Conservation (phyloP, 1,139 yeast species). For the Nakaseomyces bracarensis region DNA sequence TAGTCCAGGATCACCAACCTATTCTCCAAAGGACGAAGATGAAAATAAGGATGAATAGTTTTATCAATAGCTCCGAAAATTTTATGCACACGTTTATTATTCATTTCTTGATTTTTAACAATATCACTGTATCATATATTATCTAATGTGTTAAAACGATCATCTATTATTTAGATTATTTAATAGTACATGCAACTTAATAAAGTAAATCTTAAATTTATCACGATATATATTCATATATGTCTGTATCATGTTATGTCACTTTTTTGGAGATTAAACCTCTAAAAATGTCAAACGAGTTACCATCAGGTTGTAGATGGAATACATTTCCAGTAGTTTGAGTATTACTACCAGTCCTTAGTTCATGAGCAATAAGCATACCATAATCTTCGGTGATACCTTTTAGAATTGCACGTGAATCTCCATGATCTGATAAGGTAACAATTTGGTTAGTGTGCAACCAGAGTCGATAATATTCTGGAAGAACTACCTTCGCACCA, state of each 20-base stretch:
- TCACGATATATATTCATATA: neutral
- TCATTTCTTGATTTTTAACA: constrained; percentile 1
- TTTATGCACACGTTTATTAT: constrained; percentile 8
- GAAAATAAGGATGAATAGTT: constrained; percentile 14
- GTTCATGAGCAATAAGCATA: constrained; percentile 64
- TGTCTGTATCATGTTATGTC: neutral
- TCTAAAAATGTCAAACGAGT: constrained; percentile 89
- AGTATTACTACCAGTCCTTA: constrained; percentile 35
- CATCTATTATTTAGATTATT: constrained; percentile 2
- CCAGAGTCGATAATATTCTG: constrained; percentile 78
- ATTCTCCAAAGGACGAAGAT: constrained; percentile 42
- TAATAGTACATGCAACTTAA: neutral
- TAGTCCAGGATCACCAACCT: constrained; percentile 50
- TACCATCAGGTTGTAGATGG: constrained; percentile 93
- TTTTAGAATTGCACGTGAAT: constrained; percentile 51
- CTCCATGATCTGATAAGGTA: constrained; percentile 40
- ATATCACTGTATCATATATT: constrained; percentile 4
- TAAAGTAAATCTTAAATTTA: neutral
- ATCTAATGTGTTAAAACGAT: constrained; percentile 2
- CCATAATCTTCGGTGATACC: constrained; percentile 88
- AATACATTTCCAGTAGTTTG: constrained; percentile 45
- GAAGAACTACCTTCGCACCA: constrained; percentile 65
- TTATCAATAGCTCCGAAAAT: constrained; percentile 5
- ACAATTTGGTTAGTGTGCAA: constrained; percentile 66
- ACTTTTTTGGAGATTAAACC: constrained; percentile 72